Evolutionary conservation across 352 stramenopile genomes (phyloP), one percentile per base, ranked within the genome.

Genomic region (Phytophthora sp.): DNA sequence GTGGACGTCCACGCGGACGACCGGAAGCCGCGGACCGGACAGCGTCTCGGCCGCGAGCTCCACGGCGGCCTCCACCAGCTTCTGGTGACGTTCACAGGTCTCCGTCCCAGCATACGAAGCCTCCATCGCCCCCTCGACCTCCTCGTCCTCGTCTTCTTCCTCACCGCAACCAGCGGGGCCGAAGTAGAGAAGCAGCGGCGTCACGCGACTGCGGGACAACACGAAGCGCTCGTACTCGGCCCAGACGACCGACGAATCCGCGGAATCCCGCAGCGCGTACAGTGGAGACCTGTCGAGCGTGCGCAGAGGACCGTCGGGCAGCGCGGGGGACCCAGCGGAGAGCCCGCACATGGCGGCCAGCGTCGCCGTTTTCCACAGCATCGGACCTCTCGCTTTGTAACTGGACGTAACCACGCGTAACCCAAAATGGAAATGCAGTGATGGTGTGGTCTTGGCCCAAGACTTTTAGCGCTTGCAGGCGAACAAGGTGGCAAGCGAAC

Each of bases 151-250:
- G 31, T 64, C 48, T 13, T 56, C 34, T 5, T 21, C 26, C 18
- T 66, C 39, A 15, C n/a, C 35, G n/a, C 13, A 46, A 27, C 17
- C 51, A 27, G 5, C 3, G 11, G 57, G 35, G 4, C 41, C 54
- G 37, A 79, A 76, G 27, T 72, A 69, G 34, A 79, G 54, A 34
- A 72, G 9, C 17, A 73, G 45, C 15, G 66, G 57, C 18, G 54
- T 46, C 7, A 20, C 9, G 24, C 71, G 66, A 12, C 39, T 43
- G 50, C 37, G 26, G 5, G 66, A 67, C 5, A 79, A 62, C 34
- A 79, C 24, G 30, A 70, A 74, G 31, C 62, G 71, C 58, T 76
- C 66, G 54, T 76, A 79, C 31, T 69, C 44, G 9, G 49, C 37
- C 71, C 66, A 76, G 23, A 68, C 58, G 41, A 56, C 31, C 32